Evolutionary conservation across 1,139 yeast species (phyloP), one percentile per base, ranked within the genome.

Genomic region (Taphrina flavorubra): DNA sequence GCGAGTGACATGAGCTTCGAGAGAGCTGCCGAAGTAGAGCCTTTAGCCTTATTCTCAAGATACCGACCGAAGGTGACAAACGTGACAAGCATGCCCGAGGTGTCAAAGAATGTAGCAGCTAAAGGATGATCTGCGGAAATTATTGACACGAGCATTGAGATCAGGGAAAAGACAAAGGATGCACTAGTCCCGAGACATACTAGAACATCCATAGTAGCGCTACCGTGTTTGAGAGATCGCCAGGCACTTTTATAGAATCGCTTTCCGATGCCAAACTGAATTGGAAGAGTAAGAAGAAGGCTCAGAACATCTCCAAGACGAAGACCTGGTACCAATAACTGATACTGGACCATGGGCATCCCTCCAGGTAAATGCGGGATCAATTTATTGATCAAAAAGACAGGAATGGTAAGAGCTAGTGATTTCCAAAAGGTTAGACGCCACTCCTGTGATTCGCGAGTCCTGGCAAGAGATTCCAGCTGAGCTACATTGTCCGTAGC

Each of bases 151-250:
- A 81, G 68, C 72, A 86, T 85, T 0, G 95, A 84, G 36, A 86
- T 77, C 0, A 89, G 75, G 0, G 97, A 91, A 75, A 90, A 94
- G 16, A 81, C 71, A 75, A 86, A 94, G 1, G 97, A 90, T 40
- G 90, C 86, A 64, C 88, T 80, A 0, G 97, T 92, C 2, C 97
- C 91, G 40, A 90, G 81, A 69, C 90, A 87, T 47, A 95, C 94
- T 71, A 95, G 82, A 1, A 92, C 91, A 78, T 95, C 99, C 99
- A 95, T 95, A 25, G 95, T 92, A n/a, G 97, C 97, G 61, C 89
- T 83, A 7, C 86, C 83, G 73, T 89, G 91, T 69, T 80, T 80
- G 18, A 92, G 72, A n/a, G 96, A 88, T 61, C 83, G 84, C 74
- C 79, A 81, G 11, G 95, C 85, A 70, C 90, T 87, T 64, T 78